These are phyloP conservation scores for Daldinia sp. DNA, from an alignment of 2,329 filamentous ascomycete genomes.

Conservation along the genomic window DNA sequence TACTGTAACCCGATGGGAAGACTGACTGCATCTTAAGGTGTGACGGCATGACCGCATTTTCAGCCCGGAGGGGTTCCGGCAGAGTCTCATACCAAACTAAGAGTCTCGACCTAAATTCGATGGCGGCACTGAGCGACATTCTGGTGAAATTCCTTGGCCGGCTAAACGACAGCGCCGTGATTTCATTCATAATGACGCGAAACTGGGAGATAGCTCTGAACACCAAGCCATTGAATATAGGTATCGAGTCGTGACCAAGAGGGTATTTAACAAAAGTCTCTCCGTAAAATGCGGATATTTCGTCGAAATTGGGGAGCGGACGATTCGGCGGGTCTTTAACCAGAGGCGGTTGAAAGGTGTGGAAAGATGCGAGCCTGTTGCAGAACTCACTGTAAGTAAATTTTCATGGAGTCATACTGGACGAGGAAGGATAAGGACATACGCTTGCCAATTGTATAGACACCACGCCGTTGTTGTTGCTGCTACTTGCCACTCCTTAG, in stretches of 20 bases:
- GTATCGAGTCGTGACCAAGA: constrained; percentile 36
- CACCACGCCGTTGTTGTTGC: constrained; percentile 53
- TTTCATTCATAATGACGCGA: constrained; percentile 53
- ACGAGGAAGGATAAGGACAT: constrained; percentile 13
- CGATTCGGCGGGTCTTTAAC: constrained; percentile 50
- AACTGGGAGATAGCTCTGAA: constrained; percentile 50
- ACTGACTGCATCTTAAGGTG: constrained; percentile 56
- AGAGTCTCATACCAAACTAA: constrained; percentile 49
- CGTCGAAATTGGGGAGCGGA: constrained; percentile 49
- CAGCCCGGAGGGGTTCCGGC: constrained; percentile 47
- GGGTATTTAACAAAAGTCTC: constrained; percentile 56
- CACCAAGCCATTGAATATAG: constrained; percentile 47
- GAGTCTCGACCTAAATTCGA: constrained; percentile 42
- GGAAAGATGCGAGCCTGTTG: constrained; percentile 41
- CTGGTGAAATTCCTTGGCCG: constrained; percentile 19
- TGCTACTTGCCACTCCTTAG: constrained; percentile 36
- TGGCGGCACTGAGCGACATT: constrained; percentile 41
- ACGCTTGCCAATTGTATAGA: constrained; percentile 54
- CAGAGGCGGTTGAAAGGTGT: constrained; percentile 47
- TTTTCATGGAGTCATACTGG: background rate
- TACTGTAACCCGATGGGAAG: background rate
- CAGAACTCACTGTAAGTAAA: constrained; percentile 20
- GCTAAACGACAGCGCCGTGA: constrained; percentile 36
- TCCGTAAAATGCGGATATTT: constrained; percentile 50
- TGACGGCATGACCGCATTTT: constrained; percentile 50